A percentile compares a stretch with the other conserved stretches of the same genome.
These are phyloP conservation scores for Nakazawaea ernobii DNA, from an alignment of 805 yeast species.

Conservation along the genomic window DNA sequence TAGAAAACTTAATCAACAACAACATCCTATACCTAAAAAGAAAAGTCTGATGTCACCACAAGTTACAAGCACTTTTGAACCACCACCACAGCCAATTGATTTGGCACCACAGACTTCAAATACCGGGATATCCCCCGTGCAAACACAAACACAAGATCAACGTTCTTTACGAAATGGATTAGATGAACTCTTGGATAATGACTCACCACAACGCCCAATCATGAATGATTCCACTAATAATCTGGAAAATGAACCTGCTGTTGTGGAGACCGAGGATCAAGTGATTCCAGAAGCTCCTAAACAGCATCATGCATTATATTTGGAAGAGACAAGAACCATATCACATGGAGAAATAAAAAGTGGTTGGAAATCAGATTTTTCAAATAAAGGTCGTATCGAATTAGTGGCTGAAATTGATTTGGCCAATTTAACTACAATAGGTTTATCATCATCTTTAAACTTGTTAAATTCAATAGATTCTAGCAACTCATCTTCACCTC, in stretches of 20 bases:
- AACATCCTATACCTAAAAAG: constrained; percentile 7
- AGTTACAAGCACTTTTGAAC: background rate
- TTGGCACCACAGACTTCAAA: constrained; percentile 3
- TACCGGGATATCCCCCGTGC: constrained; percentile 4
- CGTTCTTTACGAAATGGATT: constrained; percentile 1
- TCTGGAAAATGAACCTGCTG: constrained; percentile 10
- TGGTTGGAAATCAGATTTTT: constrained; percentile 95
- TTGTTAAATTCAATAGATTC: constrained; percentile 25
- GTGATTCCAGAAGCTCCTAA: constrained; percentile 21
- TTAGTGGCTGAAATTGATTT: constrained; percentile 67
- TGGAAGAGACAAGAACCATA: constrained; percentile 71
- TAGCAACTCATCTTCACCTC: constrained; percentile 25
- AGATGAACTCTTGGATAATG: constrained; percentile 10
- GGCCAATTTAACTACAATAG: constrained; percentile 51
- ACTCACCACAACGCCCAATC: constrained; percentile 6
- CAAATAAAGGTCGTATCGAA: constrained; percentile 74
- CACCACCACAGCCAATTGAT: background rate
- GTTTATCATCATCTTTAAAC: constrained; percentile 23
- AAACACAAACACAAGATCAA: background rate
- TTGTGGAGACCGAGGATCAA: constrained; percentile 13
- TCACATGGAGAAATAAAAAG: constrained; percentile 75
- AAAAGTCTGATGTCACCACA: background rate
- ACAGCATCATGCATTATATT: constrained; percentile 37
- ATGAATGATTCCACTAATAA: constrained; percentile 2
- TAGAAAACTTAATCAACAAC: constrained; percentile 21